phyloP scores from a whole-genome alignment of 2,329 filamentous ascomycete species.

The Pezicula rhizophila region DNA sequence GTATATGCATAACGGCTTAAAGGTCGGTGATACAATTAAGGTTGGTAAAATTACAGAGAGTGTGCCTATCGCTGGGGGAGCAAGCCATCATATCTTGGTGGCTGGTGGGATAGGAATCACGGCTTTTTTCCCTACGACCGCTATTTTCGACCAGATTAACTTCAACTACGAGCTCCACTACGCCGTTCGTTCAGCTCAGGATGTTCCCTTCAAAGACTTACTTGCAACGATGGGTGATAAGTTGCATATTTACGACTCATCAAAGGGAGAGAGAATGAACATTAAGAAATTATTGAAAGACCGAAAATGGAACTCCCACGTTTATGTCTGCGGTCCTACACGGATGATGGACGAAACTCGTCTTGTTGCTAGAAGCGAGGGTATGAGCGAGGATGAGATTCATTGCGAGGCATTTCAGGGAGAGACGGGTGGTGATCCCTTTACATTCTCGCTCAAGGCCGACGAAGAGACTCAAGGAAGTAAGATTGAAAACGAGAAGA shows the following conservation, averaged over 20 bases:
- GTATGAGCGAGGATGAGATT: slow-evolving; percentile 43
- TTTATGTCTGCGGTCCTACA: slow-evolving; percentile 56
- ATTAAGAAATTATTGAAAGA: slow-evolving; percentile 38
- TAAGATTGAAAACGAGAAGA: slow-evolving; percentile 3
- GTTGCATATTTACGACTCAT: slow-evolving; percentile 47
- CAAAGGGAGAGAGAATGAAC: slow-evolving; percentile 45
- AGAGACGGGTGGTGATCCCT: slow-evolving; percentile 50
- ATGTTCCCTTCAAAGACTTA: slow-evolving; percentile 48
- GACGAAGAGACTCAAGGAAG: slow-evolving; percentile 25
- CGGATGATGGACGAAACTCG: slow-evolving; percentile 49
- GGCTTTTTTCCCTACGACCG: slow-evolving; percentile 49
- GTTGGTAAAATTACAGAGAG: slow-evolving; percentile 45
- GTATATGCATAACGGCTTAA: slow-evolving; percentile 46
- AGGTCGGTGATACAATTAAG: slow-evolving; percentile 43
- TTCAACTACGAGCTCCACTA: slow-evolving; percentile 51
- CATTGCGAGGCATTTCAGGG: slow-evolving; percentile 57
- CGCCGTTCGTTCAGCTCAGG: slow-evolving; percentile 44
- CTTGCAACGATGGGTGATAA: slow-evolving; percentile 36
- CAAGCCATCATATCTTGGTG: slow-evolving; percentile 56
- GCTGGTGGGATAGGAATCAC: slow-evolving; percentile 62
- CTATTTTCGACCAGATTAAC: slow-evolving; percentile 37
- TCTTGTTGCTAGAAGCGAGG: slow-evolving; percentile 32
- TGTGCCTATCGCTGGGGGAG: slow-evolving; percentile 38
- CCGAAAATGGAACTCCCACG: slow-evolving; percentile 46
- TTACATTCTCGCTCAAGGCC: slow-evolving; percentile 44